These are phyloP conservation scores for Plantago coronopus DNA, from an alignment of 305 asterid genomes.

Conservation along the genomic window DNA sequence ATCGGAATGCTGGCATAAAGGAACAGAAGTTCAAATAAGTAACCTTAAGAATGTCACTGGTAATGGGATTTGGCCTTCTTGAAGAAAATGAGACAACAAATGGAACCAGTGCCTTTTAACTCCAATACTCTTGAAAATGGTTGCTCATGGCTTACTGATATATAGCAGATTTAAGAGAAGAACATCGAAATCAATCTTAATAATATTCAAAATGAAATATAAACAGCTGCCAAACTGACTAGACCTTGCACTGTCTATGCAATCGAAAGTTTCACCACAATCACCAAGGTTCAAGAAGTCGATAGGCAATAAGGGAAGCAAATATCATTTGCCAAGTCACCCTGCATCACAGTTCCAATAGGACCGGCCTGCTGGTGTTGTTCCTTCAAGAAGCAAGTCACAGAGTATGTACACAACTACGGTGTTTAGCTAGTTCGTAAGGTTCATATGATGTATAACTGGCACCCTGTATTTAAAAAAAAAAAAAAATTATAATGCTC, in stretches of 20 bases:
- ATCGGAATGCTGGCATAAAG: too few relatives aligned
- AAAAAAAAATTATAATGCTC: too few relatives aligned
- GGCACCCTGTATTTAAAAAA: too few relatives aligned
- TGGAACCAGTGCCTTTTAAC: constrained; percentile 26
- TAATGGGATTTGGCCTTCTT: constrained; percentile 48
- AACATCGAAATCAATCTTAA: neutral
- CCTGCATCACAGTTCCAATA: constrained; percentile 44
- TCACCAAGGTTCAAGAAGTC: constrained; percentile 34
- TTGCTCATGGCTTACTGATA: constrained; percentile 50
- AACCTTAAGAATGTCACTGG: constrained; percentile 44
- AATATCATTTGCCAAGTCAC: constrained; percentile 25
- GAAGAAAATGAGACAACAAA: too few relatives aligned
- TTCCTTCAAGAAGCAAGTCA: constrained; percentile 27
- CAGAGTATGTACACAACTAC: constrained; percentile 35
- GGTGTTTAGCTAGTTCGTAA: neutral
- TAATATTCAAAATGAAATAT: too few relatives aligned
- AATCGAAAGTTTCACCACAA: constrained; percentile 27
- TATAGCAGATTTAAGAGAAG: neutral
- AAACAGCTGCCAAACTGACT: neutral
- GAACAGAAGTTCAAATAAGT: too few relatives aligned
- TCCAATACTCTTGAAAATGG: constrained; percentile 36
- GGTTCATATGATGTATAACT: too few relatives aligned
- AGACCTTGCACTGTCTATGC: constrained; percentile 43
- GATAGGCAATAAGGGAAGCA: constrained; percentile 44
- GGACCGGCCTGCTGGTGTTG: constrained; percentile 32